Percentiles rank a stretch among this genome's conserved stretches.
Conservation (phyloP, 495 filamentous ascomycete species). For the Eremomyces bilateralis region DNA sequence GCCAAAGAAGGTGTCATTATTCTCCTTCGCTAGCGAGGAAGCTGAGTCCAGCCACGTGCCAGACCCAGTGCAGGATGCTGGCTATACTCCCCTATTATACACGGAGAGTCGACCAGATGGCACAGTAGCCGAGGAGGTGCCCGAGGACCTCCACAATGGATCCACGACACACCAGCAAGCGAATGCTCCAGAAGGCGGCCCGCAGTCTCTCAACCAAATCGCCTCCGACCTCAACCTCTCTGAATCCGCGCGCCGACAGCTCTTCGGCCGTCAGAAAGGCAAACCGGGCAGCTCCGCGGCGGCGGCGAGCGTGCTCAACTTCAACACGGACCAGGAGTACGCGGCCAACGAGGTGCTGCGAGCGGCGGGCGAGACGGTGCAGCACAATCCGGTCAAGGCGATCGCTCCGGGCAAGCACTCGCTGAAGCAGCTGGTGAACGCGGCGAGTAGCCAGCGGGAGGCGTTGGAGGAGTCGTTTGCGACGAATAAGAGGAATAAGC, state of each 20-base stretch:
- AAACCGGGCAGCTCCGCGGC: conserved; percentile 17
- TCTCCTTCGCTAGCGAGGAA: conserved; percentile 28
- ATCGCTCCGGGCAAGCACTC: conserved; percentile 81
- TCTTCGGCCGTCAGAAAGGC: conserved; percentile 45
- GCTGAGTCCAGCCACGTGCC: conserved; percentile 8
- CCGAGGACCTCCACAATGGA: not conserved
- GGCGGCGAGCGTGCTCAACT: conserved; percentile 35
- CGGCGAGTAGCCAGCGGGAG: conserved; percentile 54
- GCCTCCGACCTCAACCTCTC: conserved; percentile 57
- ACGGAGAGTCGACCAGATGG: not conserved
- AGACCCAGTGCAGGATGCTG: not conserved
- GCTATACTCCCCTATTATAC: too few species aligned
- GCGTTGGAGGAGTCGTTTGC: conserved; percentile 82
- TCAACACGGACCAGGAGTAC: conserved; percentile 78
- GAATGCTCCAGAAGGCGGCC: conserved; percentile 1
- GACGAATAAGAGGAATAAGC: conserved; percentile 44
- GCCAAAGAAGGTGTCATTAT: conserved; percentile 31
- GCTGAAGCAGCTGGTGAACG: conserved; percentile 67
- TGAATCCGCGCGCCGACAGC: conserved; percentile 47
- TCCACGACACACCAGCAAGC: conserved; percentile 1
- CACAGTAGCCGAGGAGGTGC: not conserved
- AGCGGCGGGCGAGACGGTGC: conserved; percentile 31
- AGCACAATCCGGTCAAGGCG: conserved; percentile 61
- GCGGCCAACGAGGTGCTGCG: conserved; percentile 56
- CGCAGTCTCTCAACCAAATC: conserved; percentile 37